phyloP scores from a whole-genome alignment of 257 asterid genomes.

The Jasminum sambac region DNA sequence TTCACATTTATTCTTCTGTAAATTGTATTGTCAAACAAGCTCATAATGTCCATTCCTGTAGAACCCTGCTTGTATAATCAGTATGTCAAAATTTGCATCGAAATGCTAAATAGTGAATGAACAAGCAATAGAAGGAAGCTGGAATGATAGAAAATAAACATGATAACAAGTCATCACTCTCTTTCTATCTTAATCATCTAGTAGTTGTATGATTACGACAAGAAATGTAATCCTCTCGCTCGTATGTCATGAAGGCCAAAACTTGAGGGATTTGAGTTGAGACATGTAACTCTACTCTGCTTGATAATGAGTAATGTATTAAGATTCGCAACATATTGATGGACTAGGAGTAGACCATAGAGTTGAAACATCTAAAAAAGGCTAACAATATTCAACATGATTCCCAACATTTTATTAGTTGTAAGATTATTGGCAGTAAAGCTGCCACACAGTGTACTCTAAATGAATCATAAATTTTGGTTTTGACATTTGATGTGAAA shows the following conservation, averaged over 20 bases:
- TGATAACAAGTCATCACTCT: background rate
- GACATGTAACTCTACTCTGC: no score
- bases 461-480: background rate
- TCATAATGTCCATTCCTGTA: no score
- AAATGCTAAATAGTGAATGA: background rate
- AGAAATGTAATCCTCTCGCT: background rate
- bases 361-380: no score
- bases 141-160: background rate
- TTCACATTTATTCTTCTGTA: no score
- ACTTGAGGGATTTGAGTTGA: no score
- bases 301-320: no score
- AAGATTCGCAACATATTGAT: no score
- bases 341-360: no score
- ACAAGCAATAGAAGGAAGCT: background rate
- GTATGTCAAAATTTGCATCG: background rate
- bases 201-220: background rate
- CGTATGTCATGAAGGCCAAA: background rate
- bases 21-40: no score
- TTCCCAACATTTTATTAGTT: background rate
- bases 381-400: background rate
- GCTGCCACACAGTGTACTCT: background rate
- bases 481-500: background rate
- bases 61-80: no score
- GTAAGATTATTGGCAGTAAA: background rate
- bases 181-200: background rate